Base-by-base conservation (phyloP, 768 basidiomycete species). In the Trametes coccinea region DNA sequence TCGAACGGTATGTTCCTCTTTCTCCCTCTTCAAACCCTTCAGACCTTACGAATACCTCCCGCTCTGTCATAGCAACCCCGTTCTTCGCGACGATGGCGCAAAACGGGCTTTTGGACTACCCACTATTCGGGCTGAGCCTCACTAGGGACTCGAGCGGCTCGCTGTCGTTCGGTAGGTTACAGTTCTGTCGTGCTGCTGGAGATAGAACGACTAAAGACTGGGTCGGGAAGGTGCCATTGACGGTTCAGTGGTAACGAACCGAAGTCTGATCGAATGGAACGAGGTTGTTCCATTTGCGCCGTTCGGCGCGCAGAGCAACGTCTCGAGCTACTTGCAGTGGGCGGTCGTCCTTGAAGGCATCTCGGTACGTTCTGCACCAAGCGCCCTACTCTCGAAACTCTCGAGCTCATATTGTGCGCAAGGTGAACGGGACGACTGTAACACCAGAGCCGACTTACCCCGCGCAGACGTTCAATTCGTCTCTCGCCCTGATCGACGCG, bases 241-340 rank as follows among this genome's bases (percentile, higher is more conserved):
- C 71, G 78, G 80, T 1, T 84, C 86, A 5, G 76, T 92, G 14
- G 87, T 93, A 14, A 77, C 72, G 30, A 83, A 90, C 69, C 70
- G 77, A 2, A 85, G 79, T 58, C 67, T 79, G 16, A 86, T 93
- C 31, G 79, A 78, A 51, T 93, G 91, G 91, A 88, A 87, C 63
- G 80, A 84, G 44, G 88, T 93, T 2, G 83, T 86, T 14, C 82
- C 90, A 11, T 93, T 93, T 67, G 77, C 85, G 17, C 91, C 91
- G 4, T 76, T 89, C 59, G 80, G 77, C 5, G 71, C 76, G 4
- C 82, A 83, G 64, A 82, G 75, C 62, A 87, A 84, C 62, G 71
- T 78, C 13, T 86, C 90, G 3, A 87, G 86, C 64, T 92, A 92
- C 65, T 75, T 93, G 47, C 85, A 87, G 61, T 93, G 91, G 91